Conservation (phyloP, 371 early-diverging fungal species). For the Syncephalis plumigaleata region DNA sequence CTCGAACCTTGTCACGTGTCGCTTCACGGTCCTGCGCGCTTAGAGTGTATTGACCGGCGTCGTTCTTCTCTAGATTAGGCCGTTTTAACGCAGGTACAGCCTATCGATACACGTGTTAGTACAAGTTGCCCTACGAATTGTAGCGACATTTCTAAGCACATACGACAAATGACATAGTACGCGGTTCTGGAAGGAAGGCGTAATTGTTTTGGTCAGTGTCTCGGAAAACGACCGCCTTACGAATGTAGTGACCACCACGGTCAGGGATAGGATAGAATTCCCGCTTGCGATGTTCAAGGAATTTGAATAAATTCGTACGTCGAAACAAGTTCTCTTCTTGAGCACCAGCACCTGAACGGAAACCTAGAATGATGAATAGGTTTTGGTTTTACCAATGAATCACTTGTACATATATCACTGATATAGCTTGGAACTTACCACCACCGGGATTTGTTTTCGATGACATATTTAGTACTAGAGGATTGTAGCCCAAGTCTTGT, state of each 20-base stretch:
- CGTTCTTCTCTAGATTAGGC: neutral
- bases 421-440: slow-evolving; percentile 8
- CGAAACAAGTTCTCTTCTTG: slow-evolving; percentile 23
- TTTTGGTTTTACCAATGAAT: too few species aligned
- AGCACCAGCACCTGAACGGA: slow-evolving; percentile 14
- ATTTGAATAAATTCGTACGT: slow-evolving; percentile 18
- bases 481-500: slow-evolving; percentile 16
- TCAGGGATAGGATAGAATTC: slow-evolving; percentile 18
- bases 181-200: slow-evolving; percentile 16
- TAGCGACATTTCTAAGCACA: neutral
- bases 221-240: slow-evolving; percentile 17
- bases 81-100: slow-evolving; percentile 6
- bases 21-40: neutral
- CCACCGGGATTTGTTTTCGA: slow-evolving; percentile 16
- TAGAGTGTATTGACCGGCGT: slow-evolving; percentile 1
- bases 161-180: slow-evolving; percentile 21
- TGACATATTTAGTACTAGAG: slow-evolving; percentile 22
- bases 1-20: slow-evolving; percentile 6
- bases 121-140: neutral
- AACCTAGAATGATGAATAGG: slow-evolving; percentile 10
- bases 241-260: slow-evolving; percentile 19
- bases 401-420: neutral
- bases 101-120: too few species aligned
- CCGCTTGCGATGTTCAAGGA: slow-evolving; percentile 15
- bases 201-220: slow-evolving; percentile 12